These are phyloP conservation scores for Aureobasidium subglaciale DNA, from an alignment of 2,329 filamentous ascomycete genomes.

Conservation along the genomic window DNA sequence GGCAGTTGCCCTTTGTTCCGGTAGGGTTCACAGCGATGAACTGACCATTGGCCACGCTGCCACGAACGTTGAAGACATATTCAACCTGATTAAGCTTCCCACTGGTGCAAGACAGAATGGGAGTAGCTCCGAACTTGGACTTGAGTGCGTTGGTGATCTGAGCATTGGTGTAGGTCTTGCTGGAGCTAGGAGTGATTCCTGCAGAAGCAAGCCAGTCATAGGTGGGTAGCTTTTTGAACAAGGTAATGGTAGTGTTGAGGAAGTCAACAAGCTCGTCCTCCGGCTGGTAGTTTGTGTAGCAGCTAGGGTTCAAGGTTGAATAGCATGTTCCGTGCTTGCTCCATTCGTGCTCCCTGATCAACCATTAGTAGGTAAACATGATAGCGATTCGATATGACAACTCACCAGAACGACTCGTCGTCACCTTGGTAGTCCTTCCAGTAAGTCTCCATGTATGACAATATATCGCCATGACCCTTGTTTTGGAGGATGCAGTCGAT, in stretches of 20 bases:
- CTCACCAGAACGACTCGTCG: slow-evolving; percentile 19
- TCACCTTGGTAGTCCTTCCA: slow-evolving; percentile 23
- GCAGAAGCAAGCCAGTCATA: slow-evolving; percentile 44
- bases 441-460: slow-evolving; percentile 21
- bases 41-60: slow-evolving; percentile 50
- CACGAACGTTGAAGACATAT: slow-evolving; percentile 55
- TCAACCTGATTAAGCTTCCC: slow-evolving; percentile 44
- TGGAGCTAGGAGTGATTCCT: slow-evolving; percentile 48
- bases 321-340: slow-evolving; percentile 25
- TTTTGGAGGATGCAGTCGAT: slow-evolving; percentile 20
- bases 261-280: slow-evolving; percentile 23
- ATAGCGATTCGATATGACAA: not conserved
- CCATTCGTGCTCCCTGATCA: slow-evolving; percentile 19
- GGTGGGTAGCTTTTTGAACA: slow-evolving; percentile 21
- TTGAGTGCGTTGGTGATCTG: slow-evolving; percentile 52
- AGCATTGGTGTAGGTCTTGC: slow-evolving; percentile 49
- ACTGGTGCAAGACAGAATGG: slow-evolving; percentile 49
- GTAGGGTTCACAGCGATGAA: slow-evolving; percentile 52
- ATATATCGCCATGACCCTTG: slow-evolving; percentile 18
- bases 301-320: slow-evolving; percentile 22
- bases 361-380: not conserved
- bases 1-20: slow-evolving; percentile 54
- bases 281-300: slow-evolving; percentile 20
- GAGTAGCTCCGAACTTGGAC: slow-evolving; percentile 44
- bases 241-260: slow-evolving; percentile 20